Conservation (phyloP, 1,139 yeast species). For the Suzukiozyma palmioleophila region DNA sequence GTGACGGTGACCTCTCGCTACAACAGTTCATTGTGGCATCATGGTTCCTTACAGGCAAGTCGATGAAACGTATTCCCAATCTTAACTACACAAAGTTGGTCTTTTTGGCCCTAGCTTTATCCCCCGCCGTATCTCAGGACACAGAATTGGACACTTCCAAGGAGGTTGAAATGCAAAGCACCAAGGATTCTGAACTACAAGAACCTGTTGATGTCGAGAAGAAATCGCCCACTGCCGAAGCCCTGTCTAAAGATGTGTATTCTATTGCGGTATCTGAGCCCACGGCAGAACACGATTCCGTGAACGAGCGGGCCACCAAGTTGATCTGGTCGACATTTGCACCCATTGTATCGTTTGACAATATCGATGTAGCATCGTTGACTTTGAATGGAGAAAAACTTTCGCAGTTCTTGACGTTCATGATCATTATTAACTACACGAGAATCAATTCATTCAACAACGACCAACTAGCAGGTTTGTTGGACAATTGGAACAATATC, state of each 20-base stretch:
- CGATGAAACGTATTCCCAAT: constrained; percentile 15
- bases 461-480: constrained; percentile 10
- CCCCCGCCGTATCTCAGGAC: neutral
- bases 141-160: constrained; percentile 1
- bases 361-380: constrained; percentile 26
- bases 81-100: constrained; percentile 23
- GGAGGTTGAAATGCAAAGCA: neutral
- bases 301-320: constrained; percentile 12
- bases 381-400: constrained; percentile 31
- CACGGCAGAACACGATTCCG: constrained; percentile 10
- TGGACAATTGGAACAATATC: constrained; percentile 31
- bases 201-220: no score
- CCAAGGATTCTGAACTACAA: no score
- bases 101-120: constrained; percentile 19
- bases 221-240: no score
- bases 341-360: constrained; percentile 18
- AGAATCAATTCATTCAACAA: constrained; percentile 16
- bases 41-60: constrained; percentile 24
- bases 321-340: constrained; percentile 23
- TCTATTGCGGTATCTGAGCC: constrained; percentile 7
- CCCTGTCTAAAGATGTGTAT: neutral
- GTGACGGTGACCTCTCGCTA: constrained; percentile 14
- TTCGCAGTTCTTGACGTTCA: constrained; percentile 37
- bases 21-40: constrained; percentile 23
- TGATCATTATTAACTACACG: constrained; percentile 23